Conservation (phyloP, 164 flowering plant species). For the Tetrastigma voinierianum region DNA sequence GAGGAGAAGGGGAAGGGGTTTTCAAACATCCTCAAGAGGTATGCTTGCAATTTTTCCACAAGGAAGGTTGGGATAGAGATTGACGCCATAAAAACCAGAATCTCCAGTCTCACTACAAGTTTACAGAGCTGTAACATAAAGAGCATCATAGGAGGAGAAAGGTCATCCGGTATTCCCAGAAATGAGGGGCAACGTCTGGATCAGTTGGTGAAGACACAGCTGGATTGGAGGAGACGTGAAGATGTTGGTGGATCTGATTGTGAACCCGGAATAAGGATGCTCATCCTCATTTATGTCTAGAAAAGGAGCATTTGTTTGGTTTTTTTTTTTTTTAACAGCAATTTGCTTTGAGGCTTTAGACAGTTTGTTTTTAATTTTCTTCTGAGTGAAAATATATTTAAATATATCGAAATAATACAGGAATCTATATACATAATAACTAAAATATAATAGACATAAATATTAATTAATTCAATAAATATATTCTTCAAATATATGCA, state of each 20-base stretch:
- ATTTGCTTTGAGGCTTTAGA: no score
- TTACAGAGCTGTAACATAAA: conserved; percentile 12
- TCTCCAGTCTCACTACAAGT: conserved; percentile 5
- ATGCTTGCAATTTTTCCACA: conserved; percentile 5
- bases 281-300: conserved; percentile 9
- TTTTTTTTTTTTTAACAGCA: no score
- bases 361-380: no score
- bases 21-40: background rate
- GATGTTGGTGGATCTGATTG: background rate
- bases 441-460: no score
- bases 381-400: no score
- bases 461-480: no score
- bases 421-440: no score
- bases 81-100: conserved; percentile 1
- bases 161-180: background rate
- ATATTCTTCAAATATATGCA: no score
- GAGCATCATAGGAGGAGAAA: background rate
- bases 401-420: no score
- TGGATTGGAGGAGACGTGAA: conserved; percentile 13
- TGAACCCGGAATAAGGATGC: background rate
- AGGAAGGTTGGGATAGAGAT: conserved; percentile 16
- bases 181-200: background rate
- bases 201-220: conserved; percentile 8
- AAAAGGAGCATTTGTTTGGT: no score
- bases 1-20: background rate